phyloP scores from a whole-genome alignment of 352 stramenopile species.

The Globisporangium heterothallicum region DNA sequence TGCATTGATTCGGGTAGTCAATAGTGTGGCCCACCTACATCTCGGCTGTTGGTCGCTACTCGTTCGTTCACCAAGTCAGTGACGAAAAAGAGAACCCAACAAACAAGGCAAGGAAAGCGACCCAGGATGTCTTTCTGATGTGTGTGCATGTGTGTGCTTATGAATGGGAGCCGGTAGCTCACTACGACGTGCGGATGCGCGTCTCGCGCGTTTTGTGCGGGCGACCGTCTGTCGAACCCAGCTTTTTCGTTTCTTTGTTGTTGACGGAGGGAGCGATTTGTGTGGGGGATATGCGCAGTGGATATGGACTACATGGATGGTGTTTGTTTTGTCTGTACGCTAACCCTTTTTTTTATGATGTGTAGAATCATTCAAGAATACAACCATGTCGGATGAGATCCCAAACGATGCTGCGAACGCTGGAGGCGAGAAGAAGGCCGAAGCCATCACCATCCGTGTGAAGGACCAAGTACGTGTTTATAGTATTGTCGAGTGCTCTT shows the following conservation, averaged over 20 bases:
- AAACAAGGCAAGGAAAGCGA: slow-evolving; percentile 7
- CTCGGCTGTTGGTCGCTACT: not conserved
- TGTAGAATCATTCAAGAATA: slow-evolving; percentile 1
- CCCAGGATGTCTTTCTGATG: not conserved
- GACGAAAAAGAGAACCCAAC: slow-evolving; percentile 6
- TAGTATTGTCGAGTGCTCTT: slow-evolving; percentile 5
- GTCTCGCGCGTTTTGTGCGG: too few species aligned
- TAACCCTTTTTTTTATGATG: not conserved
- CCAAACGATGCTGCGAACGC: slow-evolving; percentile 36
- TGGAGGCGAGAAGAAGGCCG: slow-evolving; percentile 79
- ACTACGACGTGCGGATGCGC: too few species aligned
- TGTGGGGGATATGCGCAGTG: too few species aligned
- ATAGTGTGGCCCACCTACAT: slow-evolving; percentile 1
- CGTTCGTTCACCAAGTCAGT: not conserved
- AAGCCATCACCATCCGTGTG: slow-evolving; percentile 85
- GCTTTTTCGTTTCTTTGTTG: too few species aligned
- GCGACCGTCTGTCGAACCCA: too few species aligned
- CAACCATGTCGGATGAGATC: slow-evolving; percentile 57
- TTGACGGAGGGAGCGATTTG: too few species aligned
- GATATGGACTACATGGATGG: too few species aligned
- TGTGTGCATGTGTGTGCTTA: not conserved
- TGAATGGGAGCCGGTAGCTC: not conserved
- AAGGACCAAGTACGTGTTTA: slow-evolving; percentile 66
- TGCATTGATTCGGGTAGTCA: not conserved
- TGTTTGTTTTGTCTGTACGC: not conserved